Evolutionary conservation across 2,329 filamentous ascomycete genomes (phyloP), one percentile per base, ranked within the genome.

Genomic region (Xylariaceae sp.): DNA sequence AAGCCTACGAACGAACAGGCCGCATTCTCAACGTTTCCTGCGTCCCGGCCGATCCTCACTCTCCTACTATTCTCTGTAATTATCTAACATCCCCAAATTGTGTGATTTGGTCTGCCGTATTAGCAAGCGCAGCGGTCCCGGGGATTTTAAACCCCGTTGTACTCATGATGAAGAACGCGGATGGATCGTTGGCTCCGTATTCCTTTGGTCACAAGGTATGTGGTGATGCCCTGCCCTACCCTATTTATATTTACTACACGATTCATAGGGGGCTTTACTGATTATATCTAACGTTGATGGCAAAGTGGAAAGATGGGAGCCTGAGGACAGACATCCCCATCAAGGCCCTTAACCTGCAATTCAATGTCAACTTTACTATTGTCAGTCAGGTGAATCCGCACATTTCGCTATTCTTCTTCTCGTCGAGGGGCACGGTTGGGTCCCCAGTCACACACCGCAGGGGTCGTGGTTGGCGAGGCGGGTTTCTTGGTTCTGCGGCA

Each of bases 321-420:
- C 74, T 99, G 52, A 83, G 94, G 39, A 99, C 94, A 1, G 94
- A 99, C 67, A 96, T 99, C 31, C 94, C 94, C 0, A 83, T 99
- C 66, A 94, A 92, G 71, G 88, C 91, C 1, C 79, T 99, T 50
- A 97, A 99, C 70, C 79, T 96, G 1, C 90, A 97, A 68, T 99
- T 99, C 77, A 97, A 97, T 70, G 94, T 97, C 70, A 96, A 95
- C 70, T 99, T 97, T 71, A 92, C 89, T 60, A 91, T 99, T 60
- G 94, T 86, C 64, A 80, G 78, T 62, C 82, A 91, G 73, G 92
- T 96, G 47, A 99, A 99, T 70, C 94, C 94, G 1, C 94, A 99
- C 70, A 92, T 99, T 71, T 97, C 96, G 66, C 84, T 97, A 31
- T 99, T 99, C 79, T 97, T 99, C 80, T 99, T 97, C 77, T 94